Base-by-base conservation (phyloP, 139 green algal genomes). In the Chlorella sp. region DNA sequence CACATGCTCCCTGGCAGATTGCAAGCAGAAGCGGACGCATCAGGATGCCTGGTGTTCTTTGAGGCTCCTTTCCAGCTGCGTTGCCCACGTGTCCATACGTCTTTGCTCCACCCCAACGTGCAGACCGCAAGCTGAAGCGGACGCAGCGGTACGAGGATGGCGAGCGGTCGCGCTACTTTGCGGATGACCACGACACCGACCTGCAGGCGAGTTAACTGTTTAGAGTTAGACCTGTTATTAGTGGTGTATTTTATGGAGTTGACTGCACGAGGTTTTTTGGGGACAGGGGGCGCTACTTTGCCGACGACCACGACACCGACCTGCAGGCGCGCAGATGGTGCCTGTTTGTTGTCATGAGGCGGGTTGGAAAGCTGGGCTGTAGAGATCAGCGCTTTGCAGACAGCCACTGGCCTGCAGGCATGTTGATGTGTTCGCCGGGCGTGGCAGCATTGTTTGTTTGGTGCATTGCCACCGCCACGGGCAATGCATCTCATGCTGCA, bases 181-280 rank as follows among this genome's bases (percentile, higher is more conserved):
- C 87, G 36, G 94, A 98, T 70, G 96, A 99, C 82, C 96, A 98
- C 67, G 84, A 84, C 20, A 85, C 84, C 7, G 76, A 82, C 56
- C 56, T 82, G 38, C 56, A 82, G 58, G 76, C 32, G 58, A 26
- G 76, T 36, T 51, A n/a, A 13, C 36, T 54, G 46, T 7, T n/a
- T n/a, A n/a, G n/a, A n/a, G n/a, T n/a, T n/a, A n/a, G n/a, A n/a
- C n/a, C n/a, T n/a, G n/a, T n/a, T n/a, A n/a, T n/a, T n/a, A n/a
- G n/a, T n/a, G n/a, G n/a, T n/a, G n/a, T 54, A 7, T 54, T 54
- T 7, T 11, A 54, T 54, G 7, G 46, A 7, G 7, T 54, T 54
- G 46, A 7, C 8, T 7, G 7, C 46, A 17, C 11, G 11, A 54
- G 8, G 46, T 30, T 38, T 38, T 11, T 30, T 38, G 94, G 93